Percentiles rank a stretch among this genome's conserved stretches.
Conservation (phyloP, 2,329 filamentous ascomycete species). For the Fusarium guadeloupense region DNA sequence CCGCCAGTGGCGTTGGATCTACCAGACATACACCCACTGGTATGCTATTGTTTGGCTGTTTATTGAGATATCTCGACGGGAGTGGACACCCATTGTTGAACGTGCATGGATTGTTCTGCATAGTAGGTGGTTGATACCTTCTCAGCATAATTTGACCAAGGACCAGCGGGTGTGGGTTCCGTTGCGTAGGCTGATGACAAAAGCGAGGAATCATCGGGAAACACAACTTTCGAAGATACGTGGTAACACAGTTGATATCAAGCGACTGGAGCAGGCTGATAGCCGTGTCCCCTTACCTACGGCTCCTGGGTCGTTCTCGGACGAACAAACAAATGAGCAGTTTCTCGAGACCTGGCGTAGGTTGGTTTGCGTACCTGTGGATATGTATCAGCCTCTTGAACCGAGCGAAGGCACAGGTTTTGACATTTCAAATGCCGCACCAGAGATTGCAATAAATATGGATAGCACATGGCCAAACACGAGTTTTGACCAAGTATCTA, state of each 20-base stretch:
- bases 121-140: conserved; percentile 52
- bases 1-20: conserved; percentile 66
- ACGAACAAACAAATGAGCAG: not conserved
- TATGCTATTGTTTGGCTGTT: conserved; percentile 66
- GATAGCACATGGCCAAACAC: not conserved
- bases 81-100: conserved; percentile 58
- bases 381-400: too few species aligned
- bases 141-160: conserved; percentile 39
- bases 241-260: conserved; percentile 37
- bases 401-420: rapidly evolving
- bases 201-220: conserved; percentile 50
- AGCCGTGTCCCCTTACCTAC: conserved; percentile 38
- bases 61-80: conserved; percentile 58
- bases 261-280: conserved; percentile 45
- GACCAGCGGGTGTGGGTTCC: conserved; percentile 53
- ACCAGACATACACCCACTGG: conserved; percentile 68
- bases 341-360: conserved; percentile 29
- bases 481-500: too few species aligned
- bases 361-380: not conserved
- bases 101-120: conserved; percentile 59
- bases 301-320: conserved; percentile 42
- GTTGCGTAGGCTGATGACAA: conserved; percentile 51
- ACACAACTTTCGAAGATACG: conserved; percentile 49
- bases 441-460: not conserved
- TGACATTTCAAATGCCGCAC: not conserved